These are phyloP conservation scores for Nematodospora valgi DNA, from an alignment of 805 yeast species.

Conservation along the genomic window DNA sequence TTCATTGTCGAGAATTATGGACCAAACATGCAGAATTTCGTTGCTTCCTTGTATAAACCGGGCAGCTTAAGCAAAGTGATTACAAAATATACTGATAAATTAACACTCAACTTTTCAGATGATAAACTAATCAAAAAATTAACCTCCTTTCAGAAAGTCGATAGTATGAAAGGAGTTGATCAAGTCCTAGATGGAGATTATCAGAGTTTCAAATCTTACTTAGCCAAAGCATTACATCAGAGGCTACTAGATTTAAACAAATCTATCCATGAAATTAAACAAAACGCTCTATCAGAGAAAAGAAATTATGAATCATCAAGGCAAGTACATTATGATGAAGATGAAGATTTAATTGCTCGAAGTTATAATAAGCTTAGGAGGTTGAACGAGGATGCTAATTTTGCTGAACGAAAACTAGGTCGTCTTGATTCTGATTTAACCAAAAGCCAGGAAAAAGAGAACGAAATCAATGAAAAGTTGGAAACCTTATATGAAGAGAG, in stretches of 20 bases:
- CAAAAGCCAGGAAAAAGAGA: slow-evolving; percentile 15
- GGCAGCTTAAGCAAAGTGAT: slow-evolving; percentile 11
- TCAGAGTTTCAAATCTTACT: slow-evolving; percentile 23
- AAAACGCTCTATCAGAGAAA: slow-evolving; percentile 18
- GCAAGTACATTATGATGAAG: slow-evolving; percentile 30
- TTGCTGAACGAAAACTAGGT: slow-evolving; percentile 29
- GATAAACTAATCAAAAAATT: slow-evolving; percentile 23
- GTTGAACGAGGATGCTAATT: slow-evolving; percentile 32
- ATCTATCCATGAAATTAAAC: slow-evolving; percentile 8
- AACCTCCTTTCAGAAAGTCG: slow-evolving; percentile 4
- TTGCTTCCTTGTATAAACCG: slow-evolving; percentile 20
- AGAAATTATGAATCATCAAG: slow-evolving; percentile 26
- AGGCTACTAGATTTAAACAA: slow-evolving; percentile 20
- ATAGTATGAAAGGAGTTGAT: neutral
- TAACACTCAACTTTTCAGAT: slow-evolving; percentile 17
- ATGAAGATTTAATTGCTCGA: slow-evolving; percentile 31
- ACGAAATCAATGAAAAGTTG: slow-evolving; percentile 14
- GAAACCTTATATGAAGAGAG: slow-evolving; percentile 7
- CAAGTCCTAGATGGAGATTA: slow-evolving; percentile 19
- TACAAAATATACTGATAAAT: slow-evolving; percentile 17
- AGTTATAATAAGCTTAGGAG: slow-evolving; percentile 29
- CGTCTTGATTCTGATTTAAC: slow-evolving; percentile 29
- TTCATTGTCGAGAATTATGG: slow-evolving; percentile 28
- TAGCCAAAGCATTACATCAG: slow-evolving; percentile 24
- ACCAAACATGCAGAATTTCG: slow-evolving; percentile 19